phyloP scores from a whole-genome alignment of 1,284 basidiomycete genomes.

The Malassezia slooffiae region DNA sequence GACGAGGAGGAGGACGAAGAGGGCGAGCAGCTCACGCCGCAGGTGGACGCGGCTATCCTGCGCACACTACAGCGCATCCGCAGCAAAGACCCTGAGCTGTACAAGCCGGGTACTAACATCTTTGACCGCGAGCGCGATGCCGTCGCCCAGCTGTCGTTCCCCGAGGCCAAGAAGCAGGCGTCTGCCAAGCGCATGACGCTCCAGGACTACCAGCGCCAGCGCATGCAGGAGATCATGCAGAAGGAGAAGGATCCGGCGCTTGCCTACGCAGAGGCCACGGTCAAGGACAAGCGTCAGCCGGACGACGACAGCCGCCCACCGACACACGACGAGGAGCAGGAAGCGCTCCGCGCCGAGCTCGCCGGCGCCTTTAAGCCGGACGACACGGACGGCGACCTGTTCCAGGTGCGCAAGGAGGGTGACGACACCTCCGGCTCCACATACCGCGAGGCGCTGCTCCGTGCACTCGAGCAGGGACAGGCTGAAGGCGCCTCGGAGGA shows the following conservation, averaged over 20 bases:
- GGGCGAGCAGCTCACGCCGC: slow-evolving; percentile 85
- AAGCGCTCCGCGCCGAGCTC: slow-evolving; percentile 13
- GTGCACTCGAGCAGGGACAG: slow-evolving; percentile 5
- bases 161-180: neutral
- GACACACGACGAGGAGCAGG: slow-evolving; percentile 13
- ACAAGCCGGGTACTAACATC: slow-evolving; percentile 52
- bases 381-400: slow-evolving; percentile 7
- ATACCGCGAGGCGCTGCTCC: slow-evolving; percentile 5
- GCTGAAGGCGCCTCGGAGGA: slow-evolving; percentile 1
- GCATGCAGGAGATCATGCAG: slow-evolving; percentile 38
- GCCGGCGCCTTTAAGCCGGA: slow-evolving; percentile 8
- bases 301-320: neutral
- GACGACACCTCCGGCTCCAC: neutral
- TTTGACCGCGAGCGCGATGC: slow-evolving; percentile 31
- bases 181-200: slow-evolving; percentile 34
- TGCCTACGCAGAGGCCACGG: slow-evolving; percentile 41
- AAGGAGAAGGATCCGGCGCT: slow-evolving; percentile 33
- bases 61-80: slow-evolving; percentile 78
- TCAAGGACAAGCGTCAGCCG: slow-evolving; percentile 3
- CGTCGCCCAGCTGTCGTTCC: neutral
- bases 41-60: slow-evolving; percentile 86
- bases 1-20: slow-evolving; percentile 85
- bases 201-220: slow-evolving; percentile 39
- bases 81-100: slow-evolving; percentile 71
- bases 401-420: slow-evolving; percentile 5